Evolutionary conservation across 139 green algal genomes (phyloP).

Genomic region (Chlamydomonas eustigma): DNA sequence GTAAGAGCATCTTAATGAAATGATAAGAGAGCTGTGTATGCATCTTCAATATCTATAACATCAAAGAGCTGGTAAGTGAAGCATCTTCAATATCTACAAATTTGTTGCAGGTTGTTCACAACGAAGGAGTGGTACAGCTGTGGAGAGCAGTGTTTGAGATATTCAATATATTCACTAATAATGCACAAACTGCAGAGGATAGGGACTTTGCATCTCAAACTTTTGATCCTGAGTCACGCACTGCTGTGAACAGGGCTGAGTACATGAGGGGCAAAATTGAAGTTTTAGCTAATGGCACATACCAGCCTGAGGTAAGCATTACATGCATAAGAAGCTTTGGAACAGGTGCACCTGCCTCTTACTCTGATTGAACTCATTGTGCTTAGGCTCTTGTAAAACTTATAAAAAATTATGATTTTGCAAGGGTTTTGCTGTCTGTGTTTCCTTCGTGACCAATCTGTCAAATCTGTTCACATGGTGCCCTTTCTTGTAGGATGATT

Average conservation of each 20-base stretch:
- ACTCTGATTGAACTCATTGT: no score
- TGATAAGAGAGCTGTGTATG: no score
- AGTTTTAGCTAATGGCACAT: neutral
- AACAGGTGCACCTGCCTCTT: no score
- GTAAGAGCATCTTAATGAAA: no score
- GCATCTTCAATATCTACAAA: no score
- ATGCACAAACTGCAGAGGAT: neutral
- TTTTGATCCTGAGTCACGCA: neutral
- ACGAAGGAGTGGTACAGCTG: neutral
- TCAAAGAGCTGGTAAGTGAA: no score
- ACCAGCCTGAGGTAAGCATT: conserved; percentile 1
- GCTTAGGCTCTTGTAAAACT: neutral
- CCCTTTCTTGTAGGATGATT: neutral
- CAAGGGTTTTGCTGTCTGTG: neutral
- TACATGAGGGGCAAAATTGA: neutral
- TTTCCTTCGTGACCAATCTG: neutral
- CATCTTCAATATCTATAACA: no score
- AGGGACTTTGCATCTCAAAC: conserved; percentile 4
- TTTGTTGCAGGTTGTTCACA: conserved; percentile 15
- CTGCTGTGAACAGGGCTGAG: conserved; percentile 6
- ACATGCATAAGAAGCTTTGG: neutral
- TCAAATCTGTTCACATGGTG: neutral
- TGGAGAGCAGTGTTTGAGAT: conserved; percentile 2
- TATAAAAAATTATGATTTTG: no score
- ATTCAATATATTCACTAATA: neutral